Evolutionary conservation across 176 grass and related monocot species (phyloP).

Genomic region (Oryza longistaminata): DNA sequence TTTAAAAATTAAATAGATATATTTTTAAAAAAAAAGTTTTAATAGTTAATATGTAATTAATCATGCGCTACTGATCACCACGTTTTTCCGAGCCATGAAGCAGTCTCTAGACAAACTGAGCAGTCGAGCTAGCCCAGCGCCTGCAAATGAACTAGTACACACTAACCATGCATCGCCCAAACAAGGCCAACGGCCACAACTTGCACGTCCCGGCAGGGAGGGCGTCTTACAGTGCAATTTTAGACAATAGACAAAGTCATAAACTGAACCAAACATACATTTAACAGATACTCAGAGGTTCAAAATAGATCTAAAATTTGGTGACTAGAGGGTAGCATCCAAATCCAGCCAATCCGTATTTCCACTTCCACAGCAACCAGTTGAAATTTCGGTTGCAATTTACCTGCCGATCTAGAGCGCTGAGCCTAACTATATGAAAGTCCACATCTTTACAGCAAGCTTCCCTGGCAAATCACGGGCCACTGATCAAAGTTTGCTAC

Average conservation of each 20-base stretch:
- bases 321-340: not conserved
- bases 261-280: not conserved
- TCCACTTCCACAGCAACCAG: slow-evolving; percentile 34
- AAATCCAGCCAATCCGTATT: slow-evolving; percentile 28
- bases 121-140: too few species aligned
- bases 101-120: too few species aligned
- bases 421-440: slow-evolving; percentile 11
- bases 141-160: not conserved
- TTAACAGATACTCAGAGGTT: not conserved
- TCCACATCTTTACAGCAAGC: slow-evolving; percentile 16
- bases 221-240: not conserved
- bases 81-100: too few species aligned
- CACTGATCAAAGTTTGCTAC: not conserved
- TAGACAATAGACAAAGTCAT: not conserved
- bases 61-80: too few species aligned
- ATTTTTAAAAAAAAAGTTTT: too few species aligned
- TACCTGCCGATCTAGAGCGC: slow-evolving; percentile 2
- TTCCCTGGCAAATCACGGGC: not conserved
- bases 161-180: too few species aligned
- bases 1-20: too few species aligned
- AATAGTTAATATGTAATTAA: too few species aligned
- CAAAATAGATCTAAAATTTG: not conserved
- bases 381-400: slow-evolving; percentile 16
- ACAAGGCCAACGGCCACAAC: too few species aligned
- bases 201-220: too few species aligned